These are phyloP conservation scores for Dryadomyces quercus-mongolicae DNA, from an alignment of 2,329 filamentous ascomycete genomes.

Conservation along the genomic window DNA sequence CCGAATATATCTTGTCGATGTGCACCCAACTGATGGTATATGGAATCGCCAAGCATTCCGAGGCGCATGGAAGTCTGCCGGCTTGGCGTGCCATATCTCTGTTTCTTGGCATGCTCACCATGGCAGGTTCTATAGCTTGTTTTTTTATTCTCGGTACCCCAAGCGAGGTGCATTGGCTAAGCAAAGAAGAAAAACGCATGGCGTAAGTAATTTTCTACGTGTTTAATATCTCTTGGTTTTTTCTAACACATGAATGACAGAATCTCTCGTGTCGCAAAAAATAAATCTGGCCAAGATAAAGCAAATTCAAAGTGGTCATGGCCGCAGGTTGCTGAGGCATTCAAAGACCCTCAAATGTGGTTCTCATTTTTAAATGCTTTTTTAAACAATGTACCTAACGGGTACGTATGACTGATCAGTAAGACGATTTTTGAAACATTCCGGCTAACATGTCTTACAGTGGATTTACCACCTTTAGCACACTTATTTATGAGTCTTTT, in stretches of 20 bases:
- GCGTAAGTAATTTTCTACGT: slow-evolving; percentile 8
- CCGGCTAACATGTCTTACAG: no score
- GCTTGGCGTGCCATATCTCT: slow-evolving; percentile 19
- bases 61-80: neutral
- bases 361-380: slow-evolving; percentile 1
- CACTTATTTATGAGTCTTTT: slow-evolving; percentile 8
- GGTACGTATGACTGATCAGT: neutral
- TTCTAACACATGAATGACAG: neutral
- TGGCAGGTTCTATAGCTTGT: slow-evolving; percentile 19
- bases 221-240: neutral
- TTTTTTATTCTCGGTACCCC: slow-evolving; percentile 23
- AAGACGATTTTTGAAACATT: no score
- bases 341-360: slow-evolving; percentile 1
- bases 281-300: neutral
- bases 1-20: slow-evolving; percentile 24
- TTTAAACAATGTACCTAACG: neutral
- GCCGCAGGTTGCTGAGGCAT: neutral
- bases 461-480: slow-evolving; percentile 9
- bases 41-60: slow-evolving; percentile 17
- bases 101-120: slow-evolving; percentile 21
- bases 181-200: slow-evolving; percentile 22
- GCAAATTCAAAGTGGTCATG: neutral
- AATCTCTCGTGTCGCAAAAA: neutral
- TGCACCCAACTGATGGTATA: slow-evolving; percentile 23
- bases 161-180: slow-evolving; percentile 24